phyloP scores from a whole-genome alignment of 2,329 filamentous ascomycete species.

The Phoma sp. region DNA sequence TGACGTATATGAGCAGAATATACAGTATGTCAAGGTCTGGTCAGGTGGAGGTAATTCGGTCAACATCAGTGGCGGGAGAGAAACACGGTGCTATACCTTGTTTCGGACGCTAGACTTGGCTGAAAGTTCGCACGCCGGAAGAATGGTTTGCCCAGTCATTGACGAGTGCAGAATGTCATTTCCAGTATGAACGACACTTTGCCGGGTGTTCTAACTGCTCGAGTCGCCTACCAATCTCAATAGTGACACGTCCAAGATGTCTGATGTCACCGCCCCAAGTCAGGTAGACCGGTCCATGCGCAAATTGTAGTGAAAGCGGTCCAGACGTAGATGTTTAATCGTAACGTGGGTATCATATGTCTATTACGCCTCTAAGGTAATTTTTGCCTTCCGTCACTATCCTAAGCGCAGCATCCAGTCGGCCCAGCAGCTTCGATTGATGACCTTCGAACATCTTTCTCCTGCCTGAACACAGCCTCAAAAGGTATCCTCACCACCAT shows the following conservation, averaged over 20 bases:
- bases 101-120: too few species aligned
- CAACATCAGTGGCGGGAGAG: not conserved
- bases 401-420: slow-evolving; percentile 39
- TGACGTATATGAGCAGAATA: not conserved
- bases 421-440: slow-evolving; percentile 36
- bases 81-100: not conserved
- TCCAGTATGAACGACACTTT: too few species aligned
- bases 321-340: not conserved
- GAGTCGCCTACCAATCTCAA: too few species aligned
- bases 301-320: too few species aligned
- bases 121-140: not conserved
- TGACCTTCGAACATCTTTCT: slow-evolving; percentile 33
- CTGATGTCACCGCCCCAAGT: too few species aligned
- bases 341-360: slow-evolving; percentile 12
- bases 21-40: not conserved
- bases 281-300: too few species aligned
- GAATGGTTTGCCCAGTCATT: too few species aligned
- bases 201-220: too few species aligned
- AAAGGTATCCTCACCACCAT: slow-evolving; percentile 43
- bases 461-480: slow-evolving; percentile 20
- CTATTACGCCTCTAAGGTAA: not conserved
- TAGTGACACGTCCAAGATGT: too few species aligned
- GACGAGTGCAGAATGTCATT: too few species aligned
- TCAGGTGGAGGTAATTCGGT: not conserved
- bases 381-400: not conserved